Conservation (phyloP, 2,329 filamentous ascomycete species). For the Pseudopyricularia cyperi region DNA sequence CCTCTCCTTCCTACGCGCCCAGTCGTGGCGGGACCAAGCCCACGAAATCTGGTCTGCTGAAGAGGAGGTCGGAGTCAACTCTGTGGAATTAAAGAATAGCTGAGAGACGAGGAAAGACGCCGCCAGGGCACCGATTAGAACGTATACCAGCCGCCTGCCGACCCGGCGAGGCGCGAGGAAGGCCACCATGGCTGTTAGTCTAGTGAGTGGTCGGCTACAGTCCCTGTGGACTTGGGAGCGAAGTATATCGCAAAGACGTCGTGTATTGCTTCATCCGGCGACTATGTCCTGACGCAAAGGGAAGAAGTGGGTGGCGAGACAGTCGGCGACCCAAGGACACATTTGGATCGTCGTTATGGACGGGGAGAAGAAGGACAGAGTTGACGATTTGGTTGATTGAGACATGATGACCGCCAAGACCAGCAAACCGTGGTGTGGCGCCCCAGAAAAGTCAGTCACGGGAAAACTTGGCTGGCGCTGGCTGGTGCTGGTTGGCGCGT, state of each 20-base stretch:
- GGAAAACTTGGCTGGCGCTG: too few relatives aligned
- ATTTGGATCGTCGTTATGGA: not conserved
- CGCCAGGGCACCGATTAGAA: not conserved
- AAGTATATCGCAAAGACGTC: not conserved
- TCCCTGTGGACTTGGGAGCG: not conserved
- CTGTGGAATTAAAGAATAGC: not conserved
- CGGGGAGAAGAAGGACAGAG: not conserved
- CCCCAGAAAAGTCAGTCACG: not conserved
- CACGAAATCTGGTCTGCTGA: not conserved
- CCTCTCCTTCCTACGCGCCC: slow-evolving; percentile 12
- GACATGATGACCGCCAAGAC: not conserved
- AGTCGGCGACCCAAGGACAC: not conserved
- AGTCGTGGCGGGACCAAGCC: slow-evolving; percentile 9
- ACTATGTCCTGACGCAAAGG: not conserved
- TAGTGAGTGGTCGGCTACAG: not conserved
- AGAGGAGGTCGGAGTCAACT: not conserved
- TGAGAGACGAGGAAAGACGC: not conserved
- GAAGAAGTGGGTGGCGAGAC: not conserved
- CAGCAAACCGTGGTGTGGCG: not conserved
- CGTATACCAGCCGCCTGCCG: not conserved
- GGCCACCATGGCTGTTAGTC: not conserved
- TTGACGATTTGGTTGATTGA: not conserved
- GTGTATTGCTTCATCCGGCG: not conserved
- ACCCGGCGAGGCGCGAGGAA: not conserved
- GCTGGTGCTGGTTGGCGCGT: not conserved